Percentiles rank a stretch among this genome's conserved stretches.
These are phyloP conservation scores for Coffea humblotiana DNA, from an alignment of 305 asterid genomes.

Conservation along the genomic window DNA sequence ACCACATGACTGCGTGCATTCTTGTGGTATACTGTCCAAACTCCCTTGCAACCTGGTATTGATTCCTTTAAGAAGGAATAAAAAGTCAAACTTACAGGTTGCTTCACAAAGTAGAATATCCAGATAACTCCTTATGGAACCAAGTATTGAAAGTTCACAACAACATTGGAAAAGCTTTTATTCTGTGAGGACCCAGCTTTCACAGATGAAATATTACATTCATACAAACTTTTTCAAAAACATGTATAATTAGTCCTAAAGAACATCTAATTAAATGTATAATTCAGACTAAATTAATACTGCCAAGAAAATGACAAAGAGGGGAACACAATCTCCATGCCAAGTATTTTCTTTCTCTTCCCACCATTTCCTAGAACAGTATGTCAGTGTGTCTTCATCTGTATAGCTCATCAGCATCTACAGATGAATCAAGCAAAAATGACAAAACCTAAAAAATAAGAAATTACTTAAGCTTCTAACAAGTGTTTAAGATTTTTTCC, in stretches of 20 bases:
- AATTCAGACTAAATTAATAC: neutral
- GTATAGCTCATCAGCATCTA: neutral
- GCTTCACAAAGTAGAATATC: constrained; percentile 11
- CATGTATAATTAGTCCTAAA: neutral
- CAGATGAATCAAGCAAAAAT: too few species aligned
- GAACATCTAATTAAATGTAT: neutral
- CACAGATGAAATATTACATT: neutral
- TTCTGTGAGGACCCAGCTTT: neutral
- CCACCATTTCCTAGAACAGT: too few species aligned
- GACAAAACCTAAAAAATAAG: neutral
- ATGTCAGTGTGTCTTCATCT: neutral
- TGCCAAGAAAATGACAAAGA: neutral
- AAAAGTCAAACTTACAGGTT: constrained; percentile 9
- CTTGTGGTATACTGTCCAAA: constrained; percentile 98
- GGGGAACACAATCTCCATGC: neutral
- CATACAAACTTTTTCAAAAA: neutral
- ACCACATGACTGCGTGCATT: constrained; percentile 51
- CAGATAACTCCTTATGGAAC: neutral
- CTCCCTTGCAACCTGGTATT: constrained; percentile 93
- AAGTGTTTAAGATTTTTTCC: neutral
- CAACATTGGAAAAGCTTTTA: neutral
- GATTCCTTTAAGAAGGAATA: constrained; percentile 58
- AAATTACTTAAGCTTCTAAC: neutral
- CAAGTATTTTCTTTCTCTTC: neutral
- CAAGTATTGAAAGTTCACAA: neutral